Conservation (phyloP, 371 early-diverging fungal genomes). For the Nosema muscidifuracis region DNA sequence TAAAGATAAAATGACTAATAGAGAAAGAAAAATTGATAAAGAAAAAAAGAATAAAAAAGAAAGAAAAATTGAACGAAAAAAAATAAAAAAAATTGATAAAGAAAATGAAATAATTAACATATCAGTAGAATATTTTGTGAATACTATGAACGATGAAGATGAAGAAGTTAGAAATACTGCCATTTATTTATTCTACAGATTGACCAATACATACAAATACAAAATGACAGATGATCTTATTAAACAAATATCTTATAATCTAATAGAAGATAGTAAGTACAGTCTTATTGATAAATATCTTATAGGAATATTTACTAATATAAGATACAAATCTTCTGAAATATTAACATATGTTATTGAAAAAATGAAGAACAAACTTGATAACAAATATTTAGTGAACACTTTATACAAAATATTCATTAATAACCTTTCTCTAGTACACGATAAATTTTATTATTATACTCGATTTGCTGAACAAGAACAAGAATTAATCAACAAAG, state of each 20-base stretch:
- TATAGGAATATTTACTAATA: not conserved
- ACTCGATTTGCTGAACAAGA: not conserved
- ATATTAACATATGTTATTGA: not conserved
- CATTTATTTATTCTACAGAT: not conserved
- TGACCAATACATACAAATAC: not conserved
- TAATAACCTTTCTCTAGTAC: not conserved
- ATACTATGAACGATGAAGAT: conserved; percentile 37
- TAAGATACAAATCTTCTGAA: not conserved
- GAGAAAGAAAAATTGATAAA: not conserved
- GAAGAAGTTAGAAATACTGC: conserved; percentile 6
- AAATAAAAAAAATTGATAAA: not conserved
- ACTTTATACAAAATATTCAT: not conserved
- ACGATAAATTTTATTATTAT: not conserved
- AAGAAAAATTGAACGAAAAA: not conserved
- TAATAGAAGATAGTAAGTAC: not conserved
- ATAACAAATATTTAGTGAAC: not conserved
- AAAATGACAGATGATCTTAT: conserved; percentile 1
- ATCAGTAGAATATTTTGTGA: conserved; percentile 28
- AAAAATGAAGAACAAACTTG: not conserved
- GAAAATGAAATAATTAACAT: not conserved
- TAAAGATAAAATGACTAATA: too few species aligned
- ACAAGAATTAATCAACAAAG: conserved; percentile 6
- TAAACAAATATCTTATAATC: conserved; percentile 7
- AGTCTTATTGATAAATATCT: not conserved
- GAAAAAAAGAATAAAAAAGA: not conserved